Evolutionary conservation across 1,284 basidiomycete genomes (phyloP).

Genomic region (Trichosporon sp.): DNA sequence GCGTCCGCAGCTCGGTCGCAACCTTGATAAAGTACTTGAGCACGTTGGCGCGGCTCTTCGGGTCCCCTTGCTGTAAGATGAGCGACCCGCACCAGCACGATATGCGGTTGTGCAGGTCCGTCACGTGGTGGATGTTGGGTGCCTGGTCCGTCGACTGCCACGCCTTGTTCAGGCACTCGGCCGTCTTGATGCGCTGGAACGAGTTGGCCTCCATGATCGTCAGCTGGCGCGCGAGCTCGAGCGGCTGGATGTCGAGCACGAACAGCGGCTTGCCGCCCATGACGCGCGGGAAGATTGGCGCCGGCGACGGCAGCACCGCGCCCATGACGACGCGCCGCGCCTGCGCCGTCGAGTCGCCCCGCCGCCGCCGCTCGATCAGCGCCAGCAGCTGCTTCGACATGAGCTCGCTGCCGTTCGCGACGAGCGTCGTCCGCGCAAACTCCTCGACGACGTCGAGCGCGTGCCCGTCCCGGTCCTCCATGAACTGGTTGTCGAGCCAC

Average conservation of each 20-base stretch:
- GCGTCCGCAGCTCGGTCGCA: conserved; percentile 74
- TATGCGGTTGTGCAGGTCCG: conserved; percentile 76
- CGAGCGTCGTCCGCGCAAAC: conserved; percentile 63
- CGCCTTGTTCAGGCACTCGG: conserved; percentile 72
- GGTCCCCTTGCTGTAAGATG: conserved; percentile 75
- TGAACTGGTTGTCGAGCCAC: conserved; percentile 72
- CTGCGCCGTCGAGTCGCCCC: conserved; percentile 52
- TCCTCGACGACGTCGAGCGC: conserved; percentile 73
- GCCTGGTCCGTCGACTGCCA: conserved; percentile 35
- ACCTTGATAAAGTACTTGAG: conserved; percentile 87
- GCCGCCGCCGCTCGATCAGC: conserved; percentile 62
- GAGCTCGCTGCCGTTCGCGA: conserved; percentile 54
- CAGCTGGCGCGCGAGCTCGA: conserved; percentile 89
- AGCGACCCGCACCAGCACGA: conserved; percentile 85
- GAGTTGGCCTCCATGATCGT: conserved; percentile 84
- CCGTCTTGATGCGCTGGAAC: conserved; percentile 82
- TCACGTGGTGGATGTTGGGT: conserved; percentile 57
- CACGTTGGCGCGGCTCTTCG: conserved; percentile 68
- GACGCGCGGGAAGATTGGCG: conserved; percentile 7
- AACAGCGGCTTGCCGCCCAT: conserved; percentile 25
- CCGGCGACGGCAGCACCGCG: conserved; percentile 3
- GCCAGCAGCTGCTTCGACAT: conserved; percentile 69
- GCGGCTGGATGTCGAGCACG: conserved; percentile 57
- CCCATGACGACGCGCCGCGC: conserved; percentile 23
- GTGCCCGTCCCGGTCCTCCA: conserved; percentile 73